These are phyloP conservation scores for Aspergillus neotritici DNA, from an alignment of 2,329 filamentous ascomycete species.

Conservation along the genomic window DNA sequence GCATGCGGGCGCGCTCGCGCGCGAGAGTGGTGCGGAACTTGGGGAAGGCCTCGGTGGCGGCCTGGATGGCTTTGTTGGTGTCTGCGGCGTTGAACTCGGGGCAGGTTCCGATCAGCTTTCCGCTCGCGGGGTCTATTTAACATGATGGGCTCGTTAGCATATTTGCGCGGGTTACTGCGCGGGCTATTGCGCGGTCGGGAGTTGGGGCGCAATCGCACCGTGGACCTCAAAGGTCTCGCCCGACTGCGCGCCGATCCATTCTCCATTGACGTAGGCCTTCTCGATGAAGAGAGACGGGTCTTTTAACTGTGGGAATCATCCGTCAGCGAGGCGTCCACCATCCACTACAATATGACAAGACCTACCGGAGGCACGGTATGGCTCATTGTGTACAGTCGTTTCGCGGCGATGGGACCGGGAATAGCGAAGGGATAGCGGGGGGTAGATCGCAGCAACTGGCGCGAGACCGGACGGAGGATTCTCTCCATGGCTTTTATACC, in stretches of 20 bases:
- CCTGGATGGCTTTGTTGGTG: constrained; percentile 72
- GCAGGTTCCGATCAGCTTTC: constrained; percentile 71
- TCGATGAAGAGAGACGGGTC: constrained; percentile 79
- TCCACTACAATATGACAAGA: not conserved
- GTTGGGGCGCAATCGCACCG: constrained; percentile 41
- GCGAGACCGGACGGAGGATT: constrained; percentile 31
- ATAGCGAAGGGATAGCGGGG: constrained; percentile 33
- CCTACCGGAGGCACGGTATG: constrained; percentile 38
- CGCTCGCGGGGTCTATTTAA: constrained; percentile 69
- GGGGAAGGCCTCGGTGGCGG: constrained; percentile 67
- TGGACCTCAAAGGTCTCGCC: constrained; percentile 87
- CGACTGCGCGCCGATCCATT: constrained; percentile 81
- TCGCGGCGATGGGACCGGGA: constrained; percentile 26
- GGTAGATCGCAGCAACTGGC: constrained; percentile 32
- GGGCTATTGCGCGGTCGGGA: too few relatives aligned
- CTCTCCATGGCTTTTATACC: constrained; percentile 26
- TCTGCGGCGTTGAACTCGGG: constrained; percentile 76
- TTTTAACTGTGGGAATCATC: constrained; percentile 54
- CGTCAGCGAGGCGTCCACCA: constrained; percentile 1
- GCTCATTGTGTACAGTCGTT: constrained; percentile 39
- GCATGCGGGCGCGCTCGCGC: constrained; percentile 55
- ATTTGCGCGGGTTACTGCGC: not conserved
- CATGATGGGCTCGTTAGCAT: not conserved
- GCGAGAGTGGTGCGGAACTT: constrained; percentile 57
- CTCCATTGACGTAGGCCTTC: constrained; percentile 80